These are phyloP conservation scores for Monosporozyma unispora DNA, from an alignment of 805 yeast species.

Conservation along the genomic window DNA sequence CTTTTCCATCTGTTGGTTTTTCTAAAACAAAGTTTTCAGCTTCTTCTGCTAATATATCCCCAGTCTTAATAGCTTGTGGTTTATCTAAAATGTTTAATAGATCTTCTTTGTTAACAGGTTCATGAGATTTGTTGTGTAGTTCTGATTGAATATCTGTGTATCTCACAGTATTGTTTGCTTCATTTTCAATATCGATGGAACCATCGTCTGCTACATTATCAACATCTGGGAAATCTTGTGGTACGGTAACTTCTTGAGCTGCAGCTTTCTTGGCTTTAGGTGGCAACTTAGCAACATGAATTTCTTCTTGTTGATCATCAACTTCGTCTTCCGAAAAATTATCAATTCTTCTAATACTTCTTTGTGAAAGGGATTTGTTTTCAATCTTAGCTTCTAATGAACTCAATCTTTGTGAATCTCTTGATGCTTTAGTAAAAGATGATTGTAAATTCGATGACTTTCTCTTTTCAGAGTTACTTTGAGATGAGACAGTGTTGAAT, in stretches of 20 bases:
- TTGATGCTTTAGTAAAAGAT: background rate
- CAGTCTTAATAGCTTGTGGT: background rate
- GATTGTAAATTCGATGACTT: background rate
- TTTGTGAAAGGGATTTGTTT: conserved; percentile 11
- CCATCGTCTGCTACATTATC: background rate
- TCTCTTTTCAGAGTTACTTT: background rate
- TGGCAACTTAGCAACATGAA: background rate
- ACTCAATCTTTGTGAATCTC: conserved; percentile 15
- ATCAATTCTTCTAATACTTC: conserved; percentile 11
- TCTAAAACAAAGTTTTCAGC: background rate
- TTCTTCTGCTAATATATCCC: background rate
- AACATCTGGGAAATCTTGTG: background rate
- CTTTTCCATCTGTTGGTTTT: background rate
- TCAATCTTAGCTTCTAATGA: conserved; percentile 19
- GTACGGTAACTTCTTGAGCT: too few relatives aligned
- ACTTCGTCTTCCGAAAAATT: conserved; percentile 11
- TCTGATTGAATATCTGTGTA: conserved; percentile 3
- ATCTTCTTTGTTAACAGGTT: conserved; percentile 5
- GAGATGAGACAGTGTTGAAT: conserved; percentile 4
- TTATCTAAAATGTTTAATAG: conserved; percentile 4
- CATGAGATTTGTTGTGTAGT: background rate
- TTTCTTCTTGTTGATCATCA: background rate
- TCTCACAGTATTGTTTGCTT: conserved; percentile 7
- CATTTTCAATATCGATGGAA: background rate
- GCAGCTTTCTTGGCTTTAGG: background rate